Evolutionary conservation across 139 green algal genomes (phyloP), one percentile per base, ranked within the genome.

Genomic region (Haematococcus sp.): DNA sequence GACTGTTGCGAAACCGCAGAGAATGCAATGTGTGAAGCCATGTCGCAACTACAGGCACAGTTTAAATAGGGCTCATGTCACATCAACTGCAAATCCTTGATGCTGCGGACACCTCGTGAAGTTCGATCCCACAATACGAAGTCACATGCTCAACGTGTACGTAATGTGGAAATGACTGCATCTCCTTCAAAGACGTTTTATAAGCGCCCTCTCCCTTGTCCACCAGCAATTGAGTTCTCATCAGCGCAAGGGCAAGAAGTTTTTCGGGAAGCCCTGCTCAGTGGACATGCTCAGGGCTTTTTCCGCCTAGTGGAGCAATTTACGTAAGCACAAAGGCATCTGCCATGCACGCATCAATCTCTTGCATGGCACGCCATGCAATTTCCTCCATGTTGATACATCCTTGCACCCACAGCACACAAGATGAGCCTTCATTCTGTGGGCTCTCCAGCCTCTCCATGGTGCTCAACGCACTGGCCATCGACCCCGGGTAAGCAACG

Each of bases 401-500:
- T n/a, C n/a, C 4, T 27, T 70, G 3, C 19, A 25, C 52, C 27
- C 0, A 52, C 80, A 91, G 88, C 49, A 96, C 87, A 22, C 94
- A 98, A 73, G 88, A 92, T 65, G 94, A 98, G 77, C 93, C 94
- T 0, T 91, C 94, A 1, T 98, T 93, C 81, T 98, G 94, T 81
- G 94, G 94, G 0, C 83, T 98, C 3, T 82, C 93, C 49, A 92
- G 82, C 58, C 77, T 98, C 30, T 86, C 90, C 44, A 96, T 97
- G 89, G 90, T 92, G 43, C 84, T 98, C 20, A 98, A 98, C 82
- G 89, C 94, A 15, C 84, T 98, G 60, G 71, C 76, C 31, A 93
- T 97, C 30, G 94, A 98, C 83, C 94, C 94, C 0, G 75, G 86
- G 58, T 65, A 11, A 35, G 58, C 25, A n/a, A n/a, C n/a, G n/a